A percentile compares a stretch with the other conserved stretches of the same genome.
phyloP scores from a whole-genome alignment of 805 yeast species.

The Lachancea sp. region DNA sequence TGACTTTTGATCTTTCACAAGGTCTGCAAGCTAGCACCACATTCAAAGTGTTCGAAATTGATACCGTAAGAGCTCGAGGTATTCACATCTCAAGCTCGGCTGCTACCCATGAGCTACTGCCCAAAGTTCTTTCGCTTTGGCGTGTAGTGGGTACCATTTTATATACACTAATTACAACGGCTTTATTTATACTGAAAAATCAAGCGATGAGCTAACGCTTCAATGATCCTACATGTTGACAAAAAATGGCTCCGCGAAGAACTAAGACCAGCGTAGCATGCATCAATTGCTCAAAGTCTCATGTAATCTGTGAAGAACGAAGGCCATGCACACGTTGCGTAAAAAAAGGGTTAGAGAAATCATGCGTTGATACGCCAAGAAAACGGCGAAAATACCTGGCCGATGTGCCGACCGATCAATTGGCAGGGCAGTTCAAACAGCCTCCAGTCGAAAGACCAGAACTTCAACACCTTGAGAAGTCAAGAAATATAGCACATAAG shows the following conservation, averaged over 20 bases:
- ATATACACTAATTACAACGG: no score
- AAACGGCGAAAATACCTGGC: slow-evolving; percentile 75
- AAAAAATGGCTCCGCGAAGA: slow-evolving; percentile 27
- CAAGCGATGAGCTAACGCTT: slow-evolving; percentile 3
- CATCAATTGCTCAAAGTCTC: slow-evolving; percentile 83
- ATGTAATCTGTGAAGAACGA: slow-evolving; percentile 79
- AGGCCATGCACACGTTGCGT: slow-evolving; percentile 82
- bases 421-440: slow-evolving; percentile 10
- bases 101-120: no score
- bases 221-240: neutral
- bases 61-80: no score
- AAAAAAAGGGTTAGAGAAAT: slow-evolving; percentile 53
- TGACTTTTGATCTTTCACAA: no score
- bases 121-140: no score
- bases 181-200: neutral
- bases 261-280: slow-evolving; percentile 84
- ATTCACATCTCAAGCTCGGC: no score
- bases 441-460: slow-evolving; percentile 9
- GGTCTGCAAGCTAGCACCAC: no score
- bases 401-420: slow-evolving; percentile 43
- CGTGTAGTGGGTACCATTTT: no score
- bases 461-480: slow-evolving; percentile 20
- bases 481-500: slow-evolving; percentile 25
- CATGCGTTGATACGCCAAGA: slow-evolving; percentile 87
- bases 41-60: no score